Evolutionary conservation across 2,329 filamentous ascomycete species (phyloP), one percentile per base, ranked within the genome.

Genomic region (Clonostachys rosea): DNA sequence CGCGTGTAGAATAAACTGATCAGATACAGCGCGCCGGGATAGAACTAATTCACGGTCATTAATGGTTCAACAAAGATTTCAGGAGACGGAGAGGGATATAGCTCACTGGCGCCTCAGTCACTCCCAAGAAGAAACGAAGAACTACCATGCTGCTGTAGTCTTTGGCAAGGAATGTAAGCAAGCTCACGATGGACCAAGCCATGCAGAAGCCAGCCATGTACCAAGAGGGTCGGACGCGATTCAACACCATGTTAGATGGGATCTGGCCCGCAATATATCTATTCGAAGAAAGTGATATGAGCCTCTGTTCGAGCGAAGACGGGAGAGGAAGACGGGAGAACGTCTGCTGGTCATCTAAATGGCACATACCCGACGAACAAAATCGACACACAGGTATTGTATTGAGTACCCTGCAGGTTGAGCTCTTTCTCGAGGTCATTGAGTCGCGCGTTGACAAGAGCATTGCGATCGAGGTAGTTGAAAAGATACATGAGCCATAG

Each of bases 1-100:
- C 71, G 61, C 0, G 64, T 69, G 43, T 72, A 74, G 69, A 71
- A 76, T 0, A 64, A 71, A 5, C 63, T 67, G 69, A 75, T 71
- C 4, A 74, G 46, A 40, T 73, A 70, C 3, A 76, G 60, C 0
- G 71, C 73, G 0, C 73, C 73, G 0, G 75, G 74, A 42, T 77
- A 77, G 51, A 74, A 78, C 7, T 12, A n/a, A 30, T n/a, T 0
- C 9, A 62, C 8, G 63, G 64, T 47, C 73, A 70, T 11, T 55
- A 56, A 12, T 60, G 54, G 11, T 67, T 68, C 24, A 24, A 12
- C 8, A 33, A 5, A 34, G 5, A 16, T 42, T 42, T 5, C 18
- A 12, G 40, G 3, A 3, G 16, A 42, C 6, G 13, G n/a, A 2
- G 6, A 20, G 40, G 30, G 16, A 20, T 12, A 42, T 13, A 30